phyloP scores from a whole-genome alignment of 257 asterid genomes.

The Lycium barbarum region DNA sequence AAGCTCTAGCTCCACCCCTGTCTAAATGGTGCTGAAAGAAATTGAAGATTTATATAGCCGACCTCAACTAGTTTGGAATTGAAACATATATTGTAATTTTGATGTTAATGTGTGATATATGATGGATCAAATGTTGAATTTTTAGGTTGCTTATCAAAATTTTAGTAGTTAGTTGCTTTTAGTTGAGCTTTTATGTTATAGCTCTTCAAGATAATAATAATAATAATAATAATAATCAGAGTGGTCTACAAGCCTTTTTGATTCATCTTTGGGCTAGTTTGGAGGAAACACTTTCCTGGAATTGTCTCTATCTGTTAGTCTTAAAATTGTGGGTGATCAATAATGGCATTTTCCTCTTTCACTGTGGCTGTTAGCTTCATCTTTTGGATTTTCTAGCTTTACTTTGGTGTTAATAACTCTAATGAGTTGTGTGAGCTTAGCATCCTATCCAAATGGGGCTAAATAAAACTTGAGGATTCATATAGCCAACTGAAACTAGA shows the following conservation, averaged over 20 bases:
- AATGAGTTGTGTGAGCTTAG: neutral
- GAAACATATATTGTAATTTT: neutral
- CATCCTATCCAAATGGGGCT: neutral
- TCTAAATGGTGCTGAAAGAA: neutral
- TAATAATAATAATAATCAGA: neutral
- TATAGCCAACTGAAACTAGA: neutral
- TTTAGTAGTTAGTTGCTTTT: neutral
- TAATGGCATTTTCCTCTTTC: neutral
- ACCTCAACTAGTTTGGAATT: neutral
- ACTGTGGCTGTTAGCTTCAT: neutral
- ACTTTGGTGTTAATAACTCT: neutral
- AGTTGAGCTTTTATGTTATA: neutral
- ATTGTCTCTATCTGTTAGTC: neutral
- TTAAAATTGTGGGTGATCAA: neutral
- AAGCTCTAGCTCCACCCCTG: neutral
- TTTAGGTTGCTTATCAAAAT: too few species aligned
- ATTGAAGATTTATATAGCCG: neutral
- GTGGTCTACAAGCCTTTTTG: neutral
- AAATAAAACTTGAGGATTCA: neutral
- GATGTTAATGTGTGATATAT: neutral
- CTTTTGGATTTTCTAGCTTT: neutral
- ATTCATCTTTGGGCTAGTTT: conserved; percentile 14
- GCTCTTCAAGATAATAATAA: neutral
- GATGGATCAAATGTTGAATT: too few species aligned
- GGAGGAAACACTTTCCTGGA: neutral